Evolutionary conservation across 768 basidiomycete species (phyloP).

Genomic region (Termitomyces sp.): DNA sequence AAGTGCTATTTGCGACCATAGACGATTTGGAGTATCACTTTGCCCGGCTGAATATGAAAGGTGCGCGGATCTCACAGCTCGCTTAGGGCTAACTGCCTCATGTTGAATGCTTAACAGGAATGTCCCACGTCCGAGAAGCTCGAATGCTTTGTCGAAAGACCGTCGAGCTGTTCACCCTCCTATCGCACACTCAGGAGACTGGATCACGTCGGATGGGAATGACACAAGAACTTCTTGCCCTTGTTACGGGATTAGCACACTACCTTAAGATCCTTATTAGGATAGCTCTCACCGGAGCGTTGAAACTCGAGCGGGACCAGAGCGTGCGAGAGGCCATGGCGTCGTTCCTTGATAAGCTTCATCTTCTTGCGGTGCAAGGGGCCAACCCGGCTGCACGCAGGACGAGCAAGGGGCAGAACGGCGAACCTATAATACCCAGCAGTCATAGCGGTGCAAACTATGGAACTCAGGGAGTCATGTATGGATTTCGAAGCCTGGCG

Average conservation of each 20-base stretch:
- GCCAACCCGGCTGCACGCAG: slow-evolving; percentile 75
- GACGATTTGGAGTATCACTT: slow-evolving; percentile 95
- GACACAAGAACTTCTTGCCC: slow-evolving; percentile 93
- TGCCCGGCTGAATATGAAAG: slow-evolving; percentile 72
- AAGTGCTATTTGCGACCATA: slow-evolving; percentile 94
- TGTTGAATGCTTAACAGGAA: slow-evolving; percentile 47
- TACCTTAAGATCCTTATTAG: slow-evolving; percentile 99
- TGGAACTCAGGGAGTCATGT: slow-evolving; percentile 84
- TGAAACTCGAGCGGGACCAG: slow-evolving; percentile 93
- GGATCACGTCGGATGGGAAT: slow-evolving; percentile 89
- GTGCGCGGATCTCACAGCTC: slow-evolving; percentile 37
- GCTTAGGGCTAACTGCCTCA: neutral
- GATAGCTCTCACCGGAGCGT: slow-evolving; percentile 91
- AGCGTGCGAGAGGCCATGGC: slow-evolving; percentile 78
- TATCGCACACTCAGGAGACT: slow-evolving; percentile 94
- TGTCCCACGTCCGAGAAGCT: slow-evolving; percentile 97
- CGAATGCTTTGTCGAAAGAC: slow-evolving; percentile 99
- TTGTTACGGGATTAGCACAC: slow-evolving; percentile 98
- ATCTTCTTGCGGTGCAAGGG: slow-evolving; percentile 82
- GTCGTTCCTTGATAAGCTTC: slow-evolving; percentile 88
- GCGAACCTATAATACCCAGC: slow-evolving; percentile 45
- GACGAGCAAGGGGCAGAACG: slow-evolving; percentile 70
- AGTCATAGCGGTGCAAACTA: slow-evolving; percentile 45
- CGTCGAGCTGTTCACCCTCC: slow-evolving; percentile 93
- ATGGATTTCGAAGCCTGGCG: slow-evolving; percentile 89